These are phyloP conservation scores for Globisporangium acanthophoron DNA, from an alignment of 352 stramenopile genomes.

Conservation along the genomic window DNA sequence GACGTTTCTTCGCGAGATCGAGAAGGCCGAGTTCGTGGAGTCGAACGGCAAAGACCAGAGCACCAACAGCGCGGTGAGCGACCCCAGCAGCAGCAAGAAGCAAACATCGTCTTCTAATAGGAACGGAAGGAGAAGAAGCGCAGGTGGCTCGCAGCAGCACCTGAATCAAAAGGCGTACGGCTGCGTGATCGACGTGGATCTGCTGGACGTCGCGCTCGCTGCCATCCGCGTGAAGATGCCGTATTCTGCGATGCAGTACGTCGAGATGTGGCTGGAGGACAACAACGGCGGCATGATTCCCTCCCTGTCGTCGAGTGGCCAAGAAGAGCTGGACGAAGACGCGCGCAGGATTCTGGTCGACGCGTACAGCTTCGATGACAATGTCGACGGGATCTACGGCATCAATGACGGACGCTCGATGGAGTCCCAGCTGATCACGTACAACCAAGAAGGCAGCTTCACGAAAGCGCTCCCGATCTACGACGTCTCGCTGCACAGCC, in stretches of 20 bases:
- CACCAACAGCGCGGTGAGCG: slow-evolving; percentile 10
- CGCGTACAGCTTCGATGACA: slow-evolving; percentile 55
- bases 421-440: slow-evolving; percentile 65
- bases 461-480: slow-evolving; percentile 64
- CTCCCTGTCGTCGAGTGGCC: slow-evolving; percentile 19
- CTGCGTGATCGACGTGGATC: slow-evolving; percentile 54
- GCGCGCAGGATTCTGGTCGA: slow-evolving; percentile 56
- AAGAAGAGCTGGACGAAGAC: slow-evolving; percentile 24
- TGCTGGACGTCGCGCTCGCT: slow-evolving; percentile 58
- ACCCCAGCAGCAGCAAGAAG: background rate
- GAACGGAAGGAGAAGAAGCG: background rate
- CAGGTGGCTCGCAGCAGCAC: slow-evolving; percentile 4
- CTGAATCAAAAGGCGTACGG: slow-evolving; percentile 39
- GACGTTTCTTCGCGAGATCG: slow-evolving; percentile 74
- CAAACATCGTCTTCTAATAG: no score
- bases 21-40: slow-evolving; percentile 71
- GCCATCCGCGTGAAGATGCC: slow-evolving; percentile 77
- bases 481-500: slow-evolving; percentile 50
- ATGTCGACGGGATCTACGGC: slow-evolving; percentile 71
- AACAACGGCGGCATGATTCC: slow-evolving; percentile 42
- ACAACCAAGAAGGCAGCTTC: slow-evolving; percentile 61
- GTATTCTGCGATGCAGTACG: slow-evolving; percentile 86
- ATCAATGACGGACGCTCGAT: slow-evolving; percentile 71
- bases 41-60: slow-evolving; percentile 32
- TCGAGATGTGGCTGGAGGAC: slow-evolving; percentile 84